Conservation (phyloP, 2,329 filamentous ascomycete species). For the Pseudocercospora pini-densiflorae region DNA sequence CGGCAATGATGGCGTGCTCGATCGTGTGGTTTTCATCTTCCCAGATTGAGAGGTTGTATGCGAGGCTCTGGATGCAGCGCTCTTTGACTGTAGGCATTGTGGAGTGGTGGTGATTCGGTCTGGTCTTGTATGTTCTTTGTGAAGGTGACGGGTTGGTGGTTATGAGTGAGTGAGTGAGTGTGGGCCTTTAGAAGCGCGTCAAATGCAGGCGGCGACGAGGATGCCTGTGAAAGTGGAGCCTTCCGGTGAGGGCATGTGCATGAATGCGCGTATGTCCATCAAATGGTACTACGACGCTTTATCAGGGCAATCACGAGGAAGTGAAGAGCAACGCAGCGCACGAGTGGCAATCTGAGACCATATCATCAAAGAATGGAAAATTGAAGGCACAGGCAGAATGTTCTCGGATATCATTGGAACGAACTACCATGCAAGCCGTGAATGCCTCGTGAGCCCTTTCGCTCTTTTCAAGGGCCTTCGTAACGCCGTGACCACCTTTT, state of each 20-base stretch:
- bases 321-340: not conserved
- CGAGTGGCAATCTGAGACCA: not conserved
- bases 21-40: not conserved
- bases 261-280: not conserved
- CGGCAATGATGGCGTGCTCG: not conserved
- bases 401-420: slow-evolving; percentile 8
- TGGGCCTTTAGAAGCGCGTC: not conserved
- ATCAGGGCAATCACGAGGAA: not conserved
- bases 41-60: not conserved
- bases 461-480: slow-evolving; percentile 8
- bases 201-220: not conserved
- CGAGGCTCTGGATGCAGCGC: not conserved
- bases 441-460: slow-evolving; percentile 7
- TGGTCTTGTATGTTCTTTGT: not conserved
- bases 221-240: not conserved
- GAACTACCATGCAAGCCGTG: slow-evolving; percentile 6
- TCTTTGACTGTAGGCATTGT: not conserved
- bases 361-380: not conserved
- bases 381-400: slow-evolving; percentile 3
- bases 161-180: not conserved
- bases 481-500: slow-evolving; percentile 10
- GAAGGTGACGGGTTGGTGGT: not conserved
- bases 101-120: not conserved
- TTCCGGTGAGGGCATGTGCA: not conserved
- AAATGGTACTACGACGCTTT: not conserved